Evolutionary conservation across 345 rosid species (phyloP).

Genomic region (Fremontodendron californicum): DNA sequence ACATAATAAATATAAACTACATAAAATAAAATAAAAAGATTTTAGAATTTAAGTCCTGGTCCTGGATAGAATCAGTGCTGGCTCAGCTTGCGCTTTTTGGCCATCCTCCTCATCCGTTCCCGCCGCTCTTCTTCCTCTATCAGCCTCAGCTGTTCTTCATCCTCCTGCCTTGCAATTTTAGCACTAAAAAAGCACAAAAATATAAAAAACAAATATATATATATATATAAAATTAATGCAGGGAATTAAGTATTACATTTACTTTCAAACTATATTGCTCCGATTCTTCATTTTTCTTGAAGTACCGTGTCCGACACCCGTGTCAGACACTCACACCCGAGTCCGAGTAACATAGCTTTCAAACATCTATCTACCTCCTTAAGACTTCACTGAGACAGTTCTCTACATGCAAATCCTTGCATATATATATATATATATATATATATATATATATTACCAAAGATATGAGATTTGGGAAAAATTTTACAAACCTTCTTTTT

Average conservation of each 20-base stretch:
- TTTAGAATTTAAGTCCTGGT: too few species aligned
- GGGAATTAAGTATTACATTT: background rate
- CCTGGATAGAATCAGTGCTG: background rate
- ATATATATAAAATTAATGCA: background rate
- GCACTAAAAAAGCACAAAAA: background rate
- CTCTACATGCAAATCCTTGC: background rate
- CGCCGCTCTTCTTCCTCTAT: background rate
- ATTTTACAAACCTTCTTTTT: slow-evolving; percentile 52
- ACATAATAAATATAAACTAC: too few species aligned
- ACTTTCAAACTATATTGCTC: too few species aligned
- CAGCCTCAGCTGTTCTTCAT: background rate
- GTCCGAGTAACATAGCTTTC: too few species aligned
- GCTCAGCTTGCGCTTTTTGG: slow-evolving; percentile 9
- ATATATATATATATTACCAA: background rate
- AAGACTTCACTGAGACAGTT: background rate
- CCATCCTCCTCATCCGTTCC: background rate
- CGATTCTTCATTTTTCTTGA: too few species aligned
- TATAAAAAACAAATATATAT: too few species aligned
- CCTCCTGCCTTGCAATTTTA: background rate
- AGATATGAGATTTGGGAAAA: background rate
- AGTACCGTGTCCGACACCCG: too few species aligned
- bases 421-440: background rate
- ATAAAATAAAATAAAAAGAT: too few species aligned
- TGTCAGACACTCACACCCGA: too few species aligned
- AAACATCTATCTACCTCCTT: background rate